phyloP scores from a whole-genome alignment of 305 asterid genomes.

The Solanum aculeatissimum region DNA sequence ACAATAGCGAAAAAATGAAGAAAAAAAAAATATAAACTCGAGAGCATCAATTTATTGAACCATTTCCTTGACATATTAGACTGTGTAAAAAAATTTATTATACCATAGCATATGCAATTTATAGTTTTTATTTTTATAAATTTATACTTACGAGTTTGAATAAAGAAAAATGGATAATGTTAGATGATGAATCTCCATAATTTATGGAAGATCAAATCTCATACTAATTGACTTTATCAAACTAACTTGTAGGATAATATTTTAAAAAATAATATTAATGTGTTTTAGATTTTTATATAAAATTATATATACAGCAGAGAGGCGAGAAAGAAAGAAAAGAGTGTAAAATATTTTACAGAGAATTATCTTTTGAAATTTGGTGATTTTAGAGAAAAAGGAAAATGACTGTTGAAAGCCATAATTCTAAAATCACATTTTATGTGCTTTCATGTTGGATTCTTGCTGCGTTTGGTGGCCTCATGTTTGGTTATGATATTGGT shows the following conservation, averaged over 20 bases:
- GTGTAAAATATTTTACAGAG: not conserved
- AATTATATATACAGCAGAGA: not conserved
- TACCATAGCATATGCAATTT: not conserved
- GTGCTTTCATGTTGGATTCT: constrained; percentile 32
- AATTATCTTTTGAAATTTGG: not conserved
- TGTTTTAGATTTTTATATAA: not conserved
- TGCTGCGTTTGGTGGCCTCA: constrained; percentile 43
- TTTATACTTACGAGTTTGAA: not conserved
- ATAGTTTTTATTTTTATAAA: not conserved
- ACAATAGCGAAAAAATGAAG: not conserved
- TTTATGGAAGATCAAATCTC: not conserved
- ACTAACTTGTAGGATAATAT: not conserved
- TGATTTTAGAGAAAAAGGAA: not conserved
- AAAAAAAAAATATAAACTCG: not conserved
- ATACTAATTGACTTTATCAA: not conserved
- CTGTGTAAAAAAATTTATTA: not conserved
- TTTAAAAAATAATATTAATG: not conserved
- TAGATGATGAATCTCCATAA: not conserved
- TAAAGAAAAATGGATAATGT: not conserved
- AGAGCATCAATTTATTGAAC: not conserved
- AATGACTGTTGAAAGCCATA: constrained; percentile 3
- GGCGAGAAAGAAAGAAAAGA: not conserved
- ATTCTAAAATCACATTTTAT: constrained; percentile 24
- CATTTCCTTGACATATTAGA: not conserved
- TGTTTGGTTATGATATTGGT: constrained; percentile 52